Evolutionary conservation across 23 red algal genomes (phyloP).

Genomic region (Gracilaria gracilis): DNA sequence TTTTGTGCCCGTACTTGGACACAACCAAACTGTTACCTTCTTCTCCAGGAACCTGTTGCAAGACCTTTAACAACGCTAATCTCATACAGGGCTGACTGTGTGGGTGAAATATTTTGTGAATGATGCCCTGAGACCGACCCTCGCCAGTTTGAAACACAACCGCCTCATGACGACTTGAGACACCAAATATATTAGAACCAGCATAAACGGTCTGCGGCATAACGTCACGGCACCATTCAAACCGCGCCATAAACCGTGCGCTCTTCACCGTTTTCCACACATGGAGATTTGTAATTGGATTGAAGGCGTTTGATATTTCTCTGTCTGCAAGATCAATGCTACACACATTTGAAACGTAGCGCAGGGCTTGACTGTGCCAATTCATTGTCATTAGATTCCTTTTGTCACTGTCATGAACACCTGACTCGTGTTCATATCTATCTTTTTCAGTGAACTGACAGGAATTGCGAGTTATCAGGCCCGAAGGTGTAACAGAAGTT

Average conservation of each 20-base stretch:
- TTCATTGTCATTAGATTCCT: no score
- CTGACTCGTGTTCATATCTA: no score
- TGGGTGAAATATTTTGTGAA: not conserved
- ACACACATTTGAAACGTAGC: no score
- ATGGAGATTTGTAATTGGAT: not conserved
- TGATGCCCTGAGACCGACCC: not conserved
- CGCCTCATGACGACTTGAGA: not conserved
- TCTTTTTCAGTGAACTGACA: no score
- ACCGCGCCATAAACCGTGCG: not conserved
- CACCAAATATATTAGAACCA: conserved; percentile 4
- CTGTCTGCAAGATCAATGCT: not conserved
- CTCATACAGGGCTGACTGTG: not conserved
- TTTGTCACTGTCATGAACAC: no score
- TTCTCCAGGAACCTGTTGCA: no score
- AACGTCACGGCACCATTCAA: not conserved
- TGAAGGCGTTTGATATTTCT: not conserved
- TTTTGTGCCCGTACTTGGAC: no score
- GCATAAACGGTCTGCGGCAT: not conserved
- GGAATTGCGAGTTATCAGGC: no score
- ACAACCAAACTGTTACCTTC: no score
- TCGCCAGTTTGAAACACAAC: not conserved
- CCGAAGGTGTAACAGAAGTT: no score
- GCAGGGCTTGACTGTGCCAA: no score
- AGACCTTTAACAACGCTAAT: not conserved
- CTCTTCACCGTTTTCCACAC: not conserved